Conservation (phyloP, 169 alveolate species). For the Plasmodium gonderi region DNA sequence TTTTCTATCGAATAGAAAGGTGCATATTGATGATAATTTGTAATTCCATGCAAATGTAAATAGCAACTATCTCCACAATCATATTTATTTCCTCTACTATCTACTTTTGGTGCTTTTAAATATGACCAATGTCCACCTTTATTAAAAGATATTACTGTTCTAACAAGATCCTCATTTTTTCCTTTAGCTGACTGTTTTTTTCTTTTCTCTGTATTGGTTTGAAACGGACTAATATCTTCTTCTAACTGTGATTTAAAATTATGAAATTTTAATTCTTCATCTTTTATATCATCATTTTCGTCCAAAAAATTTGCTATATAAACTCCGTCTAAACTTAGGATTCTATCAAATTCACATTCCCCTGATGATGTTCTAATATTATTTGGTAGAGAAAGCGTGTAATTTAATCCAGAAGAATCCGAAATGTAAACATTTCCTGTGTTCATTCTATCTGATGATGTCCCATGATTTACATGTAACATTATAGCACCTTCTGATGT, state of each 20-base stretch:
- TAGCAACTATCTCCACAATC: conserved; percentile 95
- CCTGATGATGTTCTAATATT: conserved; percentile 93
- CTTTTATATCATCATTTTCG: conserved; percentile 77
- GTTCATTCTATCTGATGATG: conserved; percentile 85
- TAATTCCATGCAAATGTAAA: conserved; percentile 94
- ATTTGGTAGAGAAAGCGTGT: conserved; percentile 92
- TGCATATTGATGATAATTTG: conserved; percentile 90
- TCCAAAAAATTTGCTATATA: conserved; percentile 95
- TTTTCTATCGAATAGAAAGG: conserved; percentile 96
- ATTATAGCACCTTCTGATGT: conserved; percentile 97
- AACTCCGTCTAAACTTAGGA: conserved; percentile 96
- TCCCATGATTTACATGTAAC: conserved; percentile 96
- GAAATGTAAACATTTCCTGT: conserved; percentile 96
- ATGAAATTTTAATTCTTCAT: conserved; percentile 28
- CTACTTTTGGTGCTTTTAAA: conserved; percentile 95
- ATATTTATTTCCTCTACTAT: conserved; percentile 91
- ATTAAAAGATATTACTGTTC: conserved; percentile 96
- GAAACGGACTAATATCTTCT: conserved; percentile 76
- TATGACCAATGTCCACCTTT: conserved; percentile 98
- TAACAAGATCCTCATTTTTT: conserved; percentile 82
- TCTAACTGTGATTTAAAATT: conserved; percentile 74
- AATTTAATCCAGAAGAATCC: conserved; percentile 95
- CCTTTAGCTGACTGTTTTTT: conserved; percentile 76
- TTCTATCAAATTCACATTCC: conserved; percentile 96
- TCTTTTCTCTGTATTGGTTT: conserved; percentile 80